Evolutionary conservation across 2,329 filamentous ascomycete genomes (phyloP).

Genomic region (Claviceps purpurea): DNA sequence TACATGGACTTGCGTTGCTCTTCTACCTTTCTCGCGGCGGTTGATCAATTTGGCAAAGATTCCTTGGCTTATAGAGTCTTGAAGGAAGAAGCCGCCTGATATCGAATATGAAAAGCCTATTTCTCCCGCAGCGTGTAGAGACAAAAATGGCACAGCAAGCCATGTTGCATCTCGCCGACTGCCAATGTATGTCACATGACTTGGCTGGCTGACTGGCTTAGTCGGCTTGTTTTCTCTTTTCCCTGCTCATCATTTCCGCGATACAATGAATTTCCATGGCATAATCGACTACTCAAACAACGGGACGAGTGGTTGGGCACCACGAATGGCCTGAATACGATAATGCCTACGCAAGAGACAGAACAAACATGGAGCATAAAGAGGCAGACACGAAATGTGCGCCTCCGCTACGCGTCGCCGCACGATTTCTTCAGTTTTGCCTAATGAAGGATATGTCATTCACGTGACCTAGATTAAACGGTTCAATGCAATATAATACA

Average conservation of each 20-base stretch:
- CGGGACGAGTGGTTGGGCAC: not conserved
- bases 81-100: not conserved
- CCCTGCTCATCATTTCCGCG: not conserved
- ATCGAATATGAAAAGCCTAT: not conserved
- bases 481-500: not conserved
- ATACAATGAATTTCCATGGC: not conserved
- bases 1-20: not conserved
- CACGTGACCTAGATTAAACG: not conserved
- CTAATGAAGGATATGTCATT: not conserved
- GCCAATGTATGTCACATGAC: not conserved
- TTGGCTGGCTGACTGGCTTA: not conserved
- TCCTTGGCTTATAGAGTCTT: not conserved
- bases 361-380: not conserved
- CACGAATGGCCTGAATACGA: not conserved
- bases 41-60: not conserved
- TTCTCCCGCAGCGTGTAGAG: not conserved
- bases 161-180: not conserved
- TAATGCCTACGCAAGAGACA: not conserved
- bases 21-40: not conserved
- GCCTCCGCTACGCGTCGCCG: too few species aligned
- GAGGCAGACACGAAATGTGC: too few species aligned
- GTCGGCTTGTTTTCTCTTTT: not conserved
- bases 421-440: too few species aligned
- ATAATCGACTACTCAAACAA: not conserved
- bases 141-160: not conserved